Base-by-base conservation (phyloP, 2,329 filamentous ascomycete species). In the Stagonosporopsis cucurbitacearum region DNA sequence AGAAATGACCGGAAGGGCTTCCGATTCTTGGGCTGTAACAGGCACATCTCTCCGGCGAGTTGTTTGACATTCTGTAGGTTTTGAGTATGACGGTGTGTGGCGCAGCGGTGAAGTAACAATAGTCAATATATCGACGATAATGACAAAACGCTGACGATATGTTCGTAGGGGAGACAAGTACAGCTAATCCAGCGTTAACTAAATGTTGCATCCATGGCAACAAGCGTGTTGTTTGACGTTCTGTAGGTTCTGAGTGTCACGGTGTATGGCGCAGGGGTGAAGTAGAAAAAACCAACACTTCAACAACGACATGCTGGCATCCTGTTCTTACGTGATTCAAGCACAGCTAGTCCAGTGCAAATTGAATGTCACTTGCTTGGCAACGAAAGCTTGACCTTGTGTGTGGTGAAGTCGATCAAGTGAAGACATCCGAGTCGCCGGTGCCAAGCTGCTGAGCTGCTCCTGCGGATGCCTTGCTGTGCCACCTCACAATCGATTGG, bases 401-500 rank as follows among this genome's bases (percentile, higher is more conserved):
- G 26, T 26, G 17, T 42, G 4, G n/a, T n/a, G n/a, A n/a, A n/a
- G n/a, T n/a, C n/a, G n/a, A n/a, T 11, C 20, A 20, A 30, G 25
- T 28, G 23, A 23, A 17, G 23, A 25, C 19, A 11, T 32, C 4
- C 13, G 20, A 19, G n/a, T 7, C 32, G 9, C 11, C 5, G 4
- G 30, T 32, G 49, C 49, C 49, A 45, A 51, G 49, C 41, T 37
- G 17, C n/a, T 28, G 35, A 44, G 48, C 41, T 30, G 17, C n/a
- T 28, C 22, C 13, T 25, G 23, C 42, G 40, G 33, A 4, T 9
- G 13, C n/a, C 22, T 26, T 30, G 45, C 25, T 45, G 46, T 15
- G 28, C 22, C 46, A 15, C 28, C 33, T 35, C 51, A 37, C 35
- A 8, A 19, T 19, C 47, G 22, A 56, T 56, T 56, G 53, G 53